These are phyloP conservation scores for Trichoderma orchidacearum DNA, from an alignment of 495 filamentous ascomycete species.

Conservation along the genomic window DNA sequence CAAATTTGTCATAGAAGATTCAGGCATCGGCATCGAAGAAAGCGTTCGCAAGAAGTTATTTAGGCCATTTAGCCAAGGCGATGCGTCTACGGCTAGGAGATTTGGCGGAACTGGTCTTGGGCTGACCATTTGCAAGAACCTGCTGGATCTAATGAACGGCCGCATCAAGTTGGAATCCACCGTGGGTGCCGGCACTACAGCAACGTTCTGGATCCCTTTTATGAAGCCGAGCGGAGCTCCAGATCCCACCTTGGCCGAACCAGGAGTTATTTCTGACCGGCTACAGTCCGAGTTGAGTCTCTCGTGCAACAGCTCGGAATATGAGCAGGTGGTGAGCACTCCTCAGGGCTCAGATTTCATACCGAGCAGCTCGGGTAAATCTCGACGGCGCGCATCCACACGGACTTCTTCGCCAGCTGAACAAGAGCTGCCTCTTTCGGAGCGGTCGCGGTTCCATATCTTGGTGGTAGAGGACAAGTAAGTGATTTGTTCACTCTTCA, in stretches of 20 bases:
- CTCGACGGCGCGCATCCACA: constrained; percentile 16
- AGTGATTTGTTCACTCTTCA: constrained; percentile 7
- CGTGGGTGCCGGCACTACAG: constrained; percentile 45
- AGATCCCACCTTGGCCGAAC: constrained; percentile 28
- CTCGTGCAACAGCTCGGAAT: constrained; percentile 41
- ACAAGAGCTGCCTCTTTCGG: constrained; percentile 24
- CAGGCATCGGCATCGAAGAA: constrained; percentile 75
- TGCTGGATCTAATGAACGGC: constrained; percentile 76
- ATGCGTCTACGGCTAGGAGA: constrained; percentile 57
- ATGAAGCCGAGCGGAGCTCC: constrained; percentile 30
- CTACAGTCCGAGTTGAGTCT: constrained; percentile 49
- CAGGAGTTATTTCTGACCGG: constrained; percentile 42
- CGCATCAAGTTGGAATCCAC: constrained; percentile 49
- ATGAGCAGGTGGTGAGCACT: constrained; percentile 16
- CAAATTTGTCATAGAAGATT: constrained; percentile 58
- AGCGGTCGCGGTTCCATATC: constrained; percentile 43
- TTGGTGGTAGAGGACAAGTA: constrained; percentile 74
- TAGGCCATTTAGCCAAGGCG: constrained; percentile 77
- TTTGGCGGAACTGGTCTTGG: constrained; percentile 78
- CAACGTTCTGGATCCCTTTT: constrained; percentile 57
- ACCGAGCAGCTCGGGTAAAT: background rate
- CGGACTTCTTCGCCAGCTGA: constrained; percentile 15
- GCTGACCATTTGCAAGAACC: constrained; percentile 62
- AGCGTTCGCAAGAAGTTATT: constrained; percentile 60
- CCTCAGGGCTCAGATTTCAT: constrained; percentile 14